Evolutionary conservation across 2,329 filamentous ascomycete species (phyloP).

Genomic region (Trichophyton equinum): DNA sequence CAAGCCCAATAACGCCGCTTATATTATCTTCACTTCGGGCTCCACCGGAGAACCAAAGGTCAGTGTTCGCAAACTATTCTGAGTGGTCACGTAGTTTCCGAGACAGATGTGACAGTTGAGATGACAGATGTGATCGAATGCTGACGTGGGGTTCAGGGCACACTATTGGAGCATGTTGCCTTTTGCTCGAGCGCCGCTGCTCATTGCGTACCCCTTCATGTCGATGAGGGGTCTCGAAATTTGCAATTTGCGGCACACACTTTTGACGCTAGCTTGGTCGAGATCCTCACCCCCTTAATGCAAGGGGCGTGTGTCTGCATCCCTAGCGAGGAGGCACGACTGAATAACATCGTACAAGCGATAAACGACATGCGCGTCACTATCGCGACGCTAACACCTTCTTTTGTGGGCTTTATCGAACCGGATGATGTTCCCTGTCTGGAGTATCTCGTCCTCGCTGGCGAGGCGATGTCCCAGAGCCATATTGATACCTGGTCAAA

Average conservation of each 20-base stretch:
- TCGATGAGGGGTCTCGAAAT: conserved; percentile 43
- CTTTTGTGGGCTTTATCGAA: conserved; percentile 40
- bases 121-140: not conserved
- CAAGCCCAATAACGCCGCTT: conserved; percentile 30
- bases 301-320: conserved; percentile 49
- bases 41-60: conserved; percentile 44
- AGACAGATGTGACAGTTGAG: not conserved
- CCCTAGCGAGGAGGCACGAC: conserved; percentile 38
- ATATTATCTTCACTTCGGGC: conserved; percentile 49
- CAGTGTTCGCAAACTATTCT: conserved; percentile 6
- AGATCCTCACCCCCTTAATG: conserved; percentile 43
- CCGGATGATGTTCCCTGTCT: conserved; percentile 33
- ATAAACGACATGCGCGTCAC: conserved; percentile 43
- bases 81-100: not conserved
- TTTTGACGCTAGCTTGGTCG: conserved; percentile 44
- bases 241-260: conserved; percentile 46
- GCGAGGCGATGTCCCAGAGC: conserved; percentile 38
- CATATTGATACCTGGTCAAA: conserved; percentile 28
- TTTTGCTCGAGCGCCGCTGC: conserved; percentile 44
- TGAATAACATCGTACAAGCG: conserved; percentile 38
- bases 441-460: conserved; percentile 32
- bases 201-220: conserved; percentile 39
- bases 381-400: conserved; percentile 47
- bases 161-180: conserved; percentile 51
- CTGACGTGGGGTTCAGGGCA: conserved; percentile 32